A percentile compares a stretch with the other conserved stretches of the same genome.
Evolutionary conservation across 1,139 yeast genomes (phyloP).

Genomic region (Taiozyma sp.): DNA sequence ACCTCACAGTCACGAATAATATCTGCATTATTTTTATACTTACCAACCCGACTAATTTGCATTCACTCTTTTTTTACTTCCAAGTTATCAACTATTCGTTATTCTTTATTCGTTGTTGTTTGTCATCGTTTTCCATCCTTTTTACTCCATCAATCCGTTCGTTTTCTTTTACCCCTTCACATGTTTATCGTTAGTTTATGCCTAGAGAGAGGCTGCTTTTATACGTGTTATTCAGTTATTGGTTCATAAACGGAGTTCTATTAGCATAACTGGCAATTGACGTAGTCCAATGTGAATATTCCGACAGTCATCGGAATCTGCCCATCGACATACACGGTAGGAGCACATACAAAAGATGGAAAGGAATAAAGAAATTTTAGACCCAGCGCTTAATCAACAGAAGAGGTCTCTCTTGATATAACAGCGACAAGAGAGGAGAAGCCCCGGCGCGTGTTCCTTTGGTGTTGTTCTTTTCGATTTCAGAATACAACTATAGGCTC

Average conservation of each 20-base stretch:
- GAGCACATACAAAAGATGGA: not conserved
- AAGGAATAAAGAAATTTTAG: not conserved
- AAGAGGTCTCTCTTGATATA: not conserved
- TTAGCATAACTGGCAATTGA: not conserved
- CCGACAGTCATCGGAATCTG: not conserved
- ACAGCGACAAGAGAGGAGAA: not conserved
- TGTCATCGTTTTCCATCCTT: not conserved
- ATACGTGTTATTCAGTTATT: not conserved
- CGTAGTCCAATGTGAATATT: not conserved
- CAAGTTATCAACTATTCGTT: not conserved
- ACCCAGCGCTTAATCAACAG: not conserved
- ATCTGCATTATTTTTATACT: not conserved
- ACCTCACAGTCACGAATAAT: not conserved
- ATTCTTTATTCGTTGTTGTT: not conserved
- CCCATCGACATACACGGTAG: not conserved
- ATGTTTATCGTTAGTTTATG: not conserved
- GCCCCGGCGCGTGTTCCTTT: not conserved
- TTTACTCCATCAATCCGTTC: not conserved
- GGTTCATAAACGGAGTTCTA: not conserved
- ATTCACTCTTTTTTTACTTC: not conserved
- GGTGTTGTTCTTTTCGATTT: not conserved
- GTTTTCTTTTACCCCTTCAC: not conserved
- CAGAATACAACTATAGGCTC: not conserved
- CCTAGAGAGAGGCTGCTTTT: not conserved
- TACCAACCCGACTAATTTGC: not conserved